phyloP scores from a whole-genome alignment of 176 grass and related monocot genomes.

The Cymbopogon citratus region DNA sequence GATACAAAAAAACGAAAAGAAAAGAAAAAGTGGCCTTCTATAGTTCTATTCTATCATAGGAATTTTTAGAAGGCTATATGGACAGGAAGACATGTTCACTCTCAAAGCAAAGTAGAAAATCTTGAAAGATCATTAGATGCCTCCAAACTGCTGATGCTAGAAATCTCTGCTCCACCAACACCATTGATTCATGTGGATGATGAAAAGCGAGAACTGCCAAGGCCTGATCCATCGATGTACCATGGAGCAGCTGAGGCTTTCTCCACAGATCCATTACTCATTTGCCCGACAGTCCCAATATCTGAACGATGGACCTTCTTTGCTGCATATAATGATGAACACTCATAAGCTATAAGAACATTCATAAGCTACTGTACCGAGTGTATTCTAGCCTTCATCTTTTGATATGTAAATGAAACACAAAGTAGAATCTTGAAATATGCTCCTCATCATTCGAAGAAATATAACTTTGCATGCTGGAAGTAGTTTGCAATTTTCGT shows the following conservation, averaged over 20 bases:
- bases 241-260: constrained; percentile 17
- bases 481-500: not conserved
- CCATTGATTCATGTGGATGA: not conserved
- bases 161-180: constrained; percentile 6
- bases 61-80: not conserved
- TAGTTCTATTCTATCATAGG: not conserved
- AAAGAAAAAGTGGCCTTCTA: not conserved
- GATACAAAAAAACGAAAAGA: too few relatives aligned
- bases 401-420: not conserved
- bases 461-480: not conserved
- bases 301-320: constrained; percentile 16
- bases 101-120: not conserved
- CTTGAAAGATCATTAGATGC: constrained; percentile 14
- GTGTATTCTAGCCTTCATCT: not conserved
- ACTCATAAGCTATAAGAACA: not conserved
- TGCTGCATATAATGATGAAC: constrained; percentile 21
- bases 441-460: not conserved
- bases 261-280: not conserved
- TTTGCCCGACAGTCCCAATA: not conserved
- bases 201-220: constrained; percentile 4
- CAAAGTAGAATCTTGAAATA: not conserved
- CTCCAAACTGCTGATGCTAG: constrained; percentile 20
- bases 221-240: not conserved
- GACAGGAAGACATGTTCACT: not conserved
- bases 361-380: not conserved